Base-by-base conservation (phyloP, 345 rosid species). In the Eutrema yunnanense region DNA sequence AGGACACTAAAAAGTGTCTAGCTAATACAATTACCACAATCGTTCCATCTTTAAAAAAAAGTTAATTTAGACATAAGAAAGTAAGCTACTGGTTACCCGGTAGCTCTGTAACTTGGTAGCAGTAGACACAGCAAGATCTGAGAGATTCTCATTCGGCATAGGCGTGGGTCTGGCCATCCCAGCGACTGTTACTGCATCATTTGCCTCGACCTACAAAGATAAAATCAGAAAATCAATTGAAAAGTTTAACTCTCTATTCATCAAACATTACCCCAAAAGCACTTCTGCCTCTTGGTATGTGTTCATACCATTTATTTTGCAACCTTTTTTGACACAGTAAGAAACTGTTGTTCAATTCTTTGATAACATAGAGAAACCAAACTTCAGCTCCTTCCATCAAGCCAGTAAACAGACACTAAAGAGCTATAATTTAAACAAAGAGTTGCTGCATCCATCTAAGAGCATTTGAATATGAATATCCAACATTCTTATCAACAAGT, bases 101-200 rank as follows among this genome's bases (percentile, higher is more conserved):
- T 82, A 94, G 81, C 90, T 83, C 69, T 89, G 97, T 66, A 91
- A 19, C 83, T 95, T 95, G 74, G 93, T 88, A 52, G 97, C 99
- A 30, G 95, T 84, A 75, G 86, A 95, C 32, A 92, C 96, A 70
- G 96, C 83, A 58, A 84, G 87, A 74, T 92, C 99, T 16, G 97
- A 84, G 66, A 88, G 84, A 71, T 71, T 42, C 82, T 95, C 97
- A 82, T 75, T 81, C 8, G 88, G 90, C 56, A 85, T 78, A 36
- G 77, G 84, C 83, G 88, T 95, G 49, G 97, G 97, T 81, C 90
- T 87, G 55, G 86, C 88, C 87, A 88, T 85, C 74, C 90, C 75
- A 76, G 97, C 90, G 57, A 92, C 96, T 3, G 92, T 77, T 14
- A 92, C 96, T 52, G 87, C 89, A 76, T 89, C 96, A 77, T 95